phyloP scores from a whole-genome alignment of 2,329 filamentous ascomycete genomes.

The Aspergillus versicolor region DNA sequence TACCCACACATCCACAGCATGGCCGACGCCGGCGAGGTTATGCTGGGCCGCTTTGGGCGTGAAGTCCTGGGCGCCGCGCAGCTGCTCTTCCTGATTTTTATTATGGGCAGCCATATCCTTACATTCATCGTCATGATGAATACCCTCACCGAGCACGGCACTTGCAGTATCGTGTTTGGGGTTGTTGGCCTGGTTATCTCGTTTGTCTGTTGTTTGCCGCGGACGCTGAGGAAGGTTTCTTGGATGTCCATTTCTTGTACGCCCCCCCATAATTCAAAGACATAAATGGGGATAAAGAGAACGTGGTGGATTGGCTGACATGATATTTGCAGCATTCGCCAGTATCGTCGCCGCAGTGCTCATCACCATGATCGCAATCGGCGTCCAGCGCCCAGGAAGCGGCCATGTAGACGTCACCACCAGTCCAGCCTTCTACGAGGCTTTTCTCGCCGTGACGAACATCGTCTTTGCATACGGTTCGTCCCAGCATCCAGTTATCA shows the following conservation, averaged over 20 bases:
- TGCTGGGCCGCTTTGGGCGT: constrained; percentile 61
- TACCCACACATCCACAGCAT: constrained; percentile 64
- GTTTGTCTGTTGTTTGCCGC: constrained; percentile 58
- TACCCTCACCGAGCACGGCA: constrained; percentile 59
- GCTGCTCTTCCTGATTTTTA: constrained; percentile 64
- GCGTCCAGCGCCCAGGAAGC: constrained; percentile 47
- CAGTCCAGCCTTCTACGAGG: constrained; percentile 51
- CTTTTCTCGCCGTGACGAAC: constrained; percentile 63
- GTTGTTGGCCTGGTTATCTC: constrained; percentile 59
- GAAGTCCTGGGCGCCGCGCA: constrained; percentile 64
- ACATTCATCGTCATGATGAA: constrained; percentile 70
- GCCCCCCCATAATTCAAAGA: no score
- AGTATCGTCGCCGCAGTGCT: constrained; percentile 64
- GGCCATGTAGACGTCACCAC: constrained; percentile 37
- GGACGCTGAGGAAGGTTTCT: constrained; percentile 62
- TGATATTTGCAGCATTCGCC: constrained; percentile 52
- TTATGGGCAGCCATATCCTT: constrained; percentile 68
- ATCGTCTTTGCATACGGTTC: constrained; percentile 69
- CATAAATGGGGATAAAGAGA: no score
- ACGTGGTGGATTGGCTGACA: background rate
- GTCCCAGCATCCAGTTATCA: constrained; percentile 13
- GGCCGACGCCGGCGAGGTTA: constrained; percentile 64
- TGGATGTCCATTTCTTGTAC: constrained; percentile 59
- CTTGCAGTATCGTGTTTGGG: constrained; percentile 64
- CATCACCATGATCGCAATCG: constrained; percentile 66